Conservation (phyloP, 805 yeast genomes). For the Isabelozyma heimii region DNA sequence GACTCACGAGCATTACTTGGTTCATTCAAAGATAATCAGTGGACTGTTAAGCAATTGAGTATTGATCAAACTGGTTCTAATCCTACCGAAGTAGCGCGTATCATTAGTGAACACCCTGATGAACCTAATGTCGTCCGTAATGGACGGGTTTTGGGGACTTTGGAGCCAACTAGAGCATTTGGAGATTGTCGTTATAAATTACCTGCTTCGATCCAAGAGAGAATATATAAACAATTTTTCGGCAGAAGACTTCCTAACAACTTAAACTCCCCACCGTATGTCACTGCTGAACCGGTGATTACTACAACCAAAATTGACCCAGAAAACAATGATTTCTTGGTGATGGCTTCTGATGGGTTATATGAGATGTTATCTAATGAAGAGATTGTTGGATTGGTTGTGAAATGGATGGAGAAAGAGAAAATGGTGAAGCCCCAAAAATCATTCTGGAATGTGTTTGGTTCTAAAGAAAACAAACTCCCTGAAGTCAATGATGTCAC, state of each 20-base stretch:
- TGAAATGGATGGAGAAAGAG: slow-evolving; percentile 85
- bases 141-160: slow-evolving; percentile 88
- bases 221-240: slow-evolving; percentile 71
- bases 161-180: slow-evolving; percentile 95
- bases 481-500: slow-evolving; percentile 67
- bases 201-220: slow-evolving; percentile 71
- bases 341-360: slow-evolving; percentile 91
- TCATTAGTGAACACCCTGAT: slow-evolving; percentile 85
- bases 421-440: slow-evolving; percentile 54
- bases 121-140: slow-evolving; percentile 80
- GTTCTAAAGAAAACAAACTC: slow-evolving; percentile 45
- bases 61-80: slow-evolving; percentile 95
- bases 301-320: slow-evolving; percentile 77
- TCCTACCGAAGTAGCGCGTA: slow-evolving; percentile 78
- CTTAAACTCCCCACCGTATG: slow-evolving; percentile 90
- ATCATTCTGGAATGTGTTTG: slow-evolving; percentile 45
- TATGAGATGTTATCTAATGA: slow-evolving; percentile 90
- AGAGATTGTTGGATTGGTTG: slow-evolving; percentile 89
- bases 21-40: slow-evolving; percentile 61
- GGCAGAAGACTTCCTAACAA: slow-evolving; percentile 74
- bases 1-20: slow-evolving; percentile 93
- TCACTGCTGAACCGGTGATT: slow-evolving; percentile 92
- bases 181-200: slow-evolving; percentile 96
- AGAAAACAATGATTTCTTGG: slow-evolving; percentile 75
- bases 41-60: slow-evolving; percentile 86